Percentiles rank a stretch among this genome's conserved stretches.
phyloP scores from a whole-genome alignment of 2,329 filamentous ascomycete species.

The Aspergillus cejpii region DNA sequence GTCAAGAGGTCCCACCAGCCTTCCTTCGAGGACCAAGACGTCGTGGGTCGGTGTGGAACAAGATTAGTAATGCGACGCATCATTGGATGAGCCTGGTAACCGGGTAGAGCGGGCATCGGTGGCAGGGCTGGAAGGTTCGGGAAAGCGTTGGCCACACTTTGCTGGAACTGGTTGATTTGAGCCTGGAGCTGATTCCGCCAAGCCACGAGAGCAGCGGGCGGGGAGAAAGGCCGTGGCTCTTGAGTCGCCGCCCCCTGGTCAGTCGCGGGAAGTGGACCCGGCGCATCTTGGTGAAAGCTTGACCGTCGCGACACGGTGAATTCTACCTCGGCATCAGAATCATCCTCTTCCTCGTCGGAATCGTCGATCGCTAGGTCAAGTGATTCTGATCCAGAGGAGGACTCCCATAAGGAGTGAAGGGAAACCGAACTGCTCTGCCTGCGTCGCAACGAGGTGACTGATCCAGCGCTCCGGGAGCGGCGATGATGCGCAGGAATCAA shows the following conservation, averaged over 20 bases:
- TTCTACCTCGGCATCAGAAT: constrained; percentile 22
- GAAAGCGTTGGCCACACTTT: constrained; percentile 60
- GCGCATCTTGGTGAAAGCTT: constrained; percentile 32
- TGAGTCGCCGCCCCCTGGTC: constrained; percentile 24
- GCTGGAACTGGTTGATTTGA: constrained; percentile 70
- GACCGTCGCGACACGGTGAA: constrained; percentile 32
- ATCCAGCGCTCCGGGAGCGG: constrained; percentile 59
- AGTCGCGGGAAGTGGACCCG: constrained; percentile 17
- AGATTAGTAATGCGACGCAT: constrained; percentile 66
- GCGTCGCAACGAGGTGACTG: constrained; percentile 51
- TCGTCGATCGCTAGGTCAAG: constrained; percentile 41
- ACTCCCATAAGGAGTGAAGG: constrained; percentile 61
- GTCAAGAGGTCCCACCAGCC: constrained; percentile 64
- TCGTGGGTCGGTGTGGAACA: constrained; percentile 59
- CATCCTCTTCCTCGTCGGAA: constrained; percentile 31
- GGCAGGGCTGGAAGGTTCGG: constrained; percentile 56
- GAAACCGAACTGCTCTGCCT: constrained; percentile 58
- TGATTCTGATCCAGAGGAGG: constrained; percentile 43
- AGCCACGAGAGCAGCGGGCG: constrained; percentile 59
- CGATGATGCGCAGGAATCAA: constrained; percentile 56
- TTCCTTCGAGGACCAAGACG: constrained; percentile 38
- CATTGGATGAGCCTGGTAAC: constrained; percentile 67
- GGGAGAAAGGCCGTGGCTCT: constrained; percentile 39
- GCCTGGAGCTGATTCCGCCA: constrained; percentile 67
- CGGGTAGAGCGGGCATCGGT: constrained; percentile 58